Evolutionary conservation across 169 alveolate genomes (phyloP), one percentile per base, ranked within the genome.

Genomic region (Perkinsus olseni): DNA sequence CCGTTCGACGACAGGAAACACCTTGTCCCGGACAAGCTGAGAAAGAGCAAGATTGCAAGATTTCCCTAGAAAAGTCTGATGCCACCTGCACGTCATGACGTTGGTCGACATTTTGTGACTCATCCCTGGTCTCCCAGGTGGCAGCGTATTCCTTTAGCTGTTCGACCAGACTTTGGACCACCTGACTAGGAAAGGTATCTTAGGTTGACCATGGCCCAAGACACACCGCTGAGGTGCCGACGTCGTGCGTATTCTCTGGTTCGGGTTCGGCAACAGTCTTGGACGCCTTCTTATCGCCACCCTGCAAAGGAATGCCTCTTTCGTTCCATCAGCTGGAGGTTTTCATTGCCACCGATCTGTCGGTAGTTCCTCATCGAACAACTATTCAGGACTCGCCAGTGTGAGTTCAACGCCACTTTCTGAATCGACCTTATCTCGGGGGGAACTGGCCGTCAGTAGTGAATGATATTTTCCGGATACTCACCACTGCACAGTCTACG

Each of bases 81-180:
- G 96, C 97, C 50, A 96, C 91, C 74, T 96, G 96, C 82, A 91
- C 92, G 91, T 96, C 97, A 90, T 94, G 95, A 50, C 93, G 95
- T 93, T 97, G 92, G 62, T 95, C 62, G 92, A 94, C 95, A 93
- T 97, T 96, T 28, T 94, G 95, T 45, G 95, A 92, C 82, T 96
- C 97, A 92, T 97, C 97, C 91, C 95, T 96, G 62, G 94, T 93
- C 39, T 95, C 97, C 96, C 97, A 96, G 40, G 94, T 96, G 50
- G 95, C 95, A 31, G 95, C 92, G 74, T 95, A 96, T 34, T 95
- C 94, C 50, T 95, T 96, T 93, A 96, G 93, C 91, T 93, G 94
- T 38, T 95, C 96, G 94, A 96, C 95, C 62, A 97, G 94, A 91
- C 95, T 96, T n/a, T 95, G 94, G 0, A 96, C 97, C 34, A 62